These are phyloP conservation scores for Calonectria leucothoes DNA, from an alignment of 2,329 filamentous ascomycete genomes.

Conservation along the genomic window DNA sequence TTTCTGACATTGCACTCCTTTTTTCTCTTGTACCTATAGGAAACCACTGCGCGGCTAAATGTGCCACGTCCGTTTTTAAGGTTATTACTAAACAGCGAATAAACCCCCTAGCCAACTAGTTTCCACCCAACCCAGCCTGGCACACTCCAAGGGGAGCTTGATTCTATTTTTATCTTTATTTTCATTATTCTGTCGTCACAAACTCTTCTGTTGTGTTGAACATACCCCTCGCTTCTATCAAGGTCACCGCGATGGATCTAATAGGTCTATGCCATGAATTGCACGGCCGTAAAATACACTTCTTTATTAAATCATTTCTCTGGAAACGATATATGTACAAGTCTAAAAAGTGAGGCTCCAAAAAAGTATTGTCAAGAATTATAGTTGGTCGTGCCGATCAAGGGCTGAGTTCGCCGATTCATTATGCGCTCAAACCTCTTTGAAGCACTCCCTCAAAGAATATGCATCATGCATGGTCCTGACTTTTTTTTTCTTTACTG, in stretches of 20 bases:
- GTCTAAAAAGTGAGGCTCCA: background rate
- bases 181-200: no score
- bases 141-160: no score
- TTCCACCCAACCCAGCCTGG: no score
- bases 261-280: background rate
- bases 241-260: background rate
- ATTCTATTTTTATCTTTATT: no score
- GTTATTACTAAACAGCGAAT: background rate
- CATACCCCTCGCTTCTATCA: no score
- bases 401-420: background rate
- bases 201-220: no score
- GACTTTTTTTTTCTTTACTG: conserved; percentile 23
- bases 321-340: background rate
- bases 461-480: background rate
- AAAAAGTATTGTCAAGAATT: background rate
- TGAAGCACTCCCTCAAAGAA: background rate
- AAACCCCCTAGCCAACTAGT: background rate
- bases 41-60: background rate
- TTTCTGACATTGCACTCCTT: background rate
- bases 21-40: background rate
- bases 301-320: background rate
- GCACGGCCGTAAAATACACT: background rate
- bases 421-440: no score
- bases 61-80: background rate
- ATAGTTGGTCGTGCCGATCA: background rate